phyloP scores from a whole-genome alignment of 495 filamentous ascomycete genomes.

The Aspergillus ellipticus region DNA sequence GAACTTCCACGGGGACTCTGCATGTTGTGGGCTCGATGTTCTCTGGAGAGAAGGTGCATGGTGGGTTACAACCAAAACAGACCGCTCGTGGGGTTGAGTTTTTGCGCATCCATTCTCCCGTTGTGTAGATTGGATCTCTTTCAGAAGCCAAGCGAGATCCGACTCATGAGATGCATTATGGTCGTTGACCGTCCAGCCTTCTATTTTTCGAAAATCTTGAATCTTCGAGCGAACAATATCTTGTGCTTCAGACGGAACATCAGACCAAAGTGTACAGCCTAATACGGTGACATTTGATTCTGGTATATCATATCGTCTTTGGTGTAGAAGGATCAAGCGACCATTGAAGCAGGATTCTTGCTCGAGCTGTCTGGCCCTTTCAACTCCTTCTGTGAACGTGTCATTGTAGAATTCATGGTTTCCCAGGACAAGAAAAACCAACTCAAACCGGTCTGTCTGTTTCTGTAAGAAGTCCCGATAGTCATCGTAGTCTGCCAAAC shows the following conservation, averaged over 20 bases:
- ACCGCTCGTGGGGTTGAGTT: conserved; percentile 12
- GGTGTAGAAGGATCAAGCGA: conserved; percentile 46
- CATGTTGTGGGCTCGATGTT: conserved; percentile 42
- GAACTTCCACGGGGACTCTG: conserved; percentile 34
- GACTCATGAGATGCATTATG: conserved; percentile 44
- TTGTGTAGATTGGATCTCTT: conserved; percentile 30
- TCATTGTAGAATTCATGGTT: conserved; percentile 58
- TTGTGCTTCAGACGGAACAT: conserved; percentile 33
- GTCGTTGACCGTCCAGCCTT: conserved; percentile 42
- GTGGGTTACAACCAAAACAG: conserved; percentile 52
- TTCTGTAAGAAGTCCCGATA: conserved; percentile 49
- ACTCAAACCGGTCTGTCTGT: conserved; percentile 40
- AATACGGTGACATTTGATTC: conserved; percentile 42
- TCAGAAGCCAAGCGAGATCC: conserved; percentile 45
- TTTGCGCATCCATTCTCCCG: conserved; percentile 14
- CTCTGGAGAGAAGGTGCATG: conserved; percentile 46
- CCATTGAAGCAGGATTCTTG: conserved; percentile 40
- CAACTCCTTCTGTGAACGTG: conserved; percentile 32
- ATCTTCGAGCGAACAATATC: conserved; percentile 39
- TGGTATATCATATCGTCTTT: conserved; percentile 38
- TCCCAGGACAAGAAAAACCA: conserved; percentile 52
- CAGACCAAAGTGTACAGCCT: conserved; percentile 56
- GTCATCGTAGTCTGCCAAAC: conserved; percentile 47
- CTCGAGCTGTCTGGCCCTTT: conserved; percentile 39
- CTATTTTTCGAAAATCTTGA: conserved; percentile 49